Evolutionary conservation across 257 asterid species (phyloP), one percentile per base, ranked within the genome.

Genomic region (Echites panduratus): DNA sequence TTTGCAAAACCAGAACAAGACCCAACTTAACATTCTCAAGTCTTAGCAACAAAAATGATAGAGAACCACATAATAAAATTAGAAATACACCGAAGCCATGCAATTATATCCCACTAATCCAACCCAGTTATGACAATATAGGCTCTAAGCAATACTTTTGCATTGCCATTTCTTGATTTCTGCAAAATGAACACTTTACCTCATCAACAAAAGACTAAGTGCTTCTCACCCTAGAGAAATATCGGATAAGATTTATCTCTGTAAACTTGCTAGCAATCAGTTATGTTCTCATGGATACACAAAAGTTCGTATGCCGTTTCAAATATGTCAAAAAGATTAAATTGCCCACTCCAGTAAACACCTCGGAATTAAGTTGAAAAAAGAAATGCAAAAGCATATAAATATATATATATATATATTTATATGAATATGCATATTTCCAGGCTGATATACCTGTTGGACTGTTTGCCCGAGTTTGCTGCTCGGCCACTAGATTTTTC

Each of bases 401-500:
- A n/a, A n/a, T n/a, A n/a, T n/a, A n/a, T n/a, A n/a, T n/a, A n/a
- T n/a, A n/a, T n/a, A n/a, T n/a, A n/a, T n/a, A n/a, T n/a, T n/a
- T n/a, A n/a, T n/a, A n/a, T n/a, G n/a, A n/a, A n/a, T n/a, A n/a
- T n/a, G n/a, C n/a, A n/a, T n/a, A 8, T 63, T 38, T 9, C 26
- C 48, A 35, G 7, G 66, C 40, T 44, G 38, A 45, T 84, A 45
- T 85, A 92, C 98, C 96, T 89, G 83, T 91, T 93, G 26, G 87
- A 48, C 77, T 83, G 96, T 78, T 84, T 81, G 17, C 74, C 54
- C 12, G 89, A 74, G 75, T 77, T 80, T 38, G 85, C 77, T 22
- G 79, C 81, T 40, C 81, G 90, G 57, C 81, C 89, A 44, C 80
- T 56, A 27, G 90, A 77, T 75, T 87, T 90, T 63, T 90, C 98